Evolutionary conservation across 805 yeast species (phyloP).

Genomic region (Dipodascus geniculatus): DNA sequence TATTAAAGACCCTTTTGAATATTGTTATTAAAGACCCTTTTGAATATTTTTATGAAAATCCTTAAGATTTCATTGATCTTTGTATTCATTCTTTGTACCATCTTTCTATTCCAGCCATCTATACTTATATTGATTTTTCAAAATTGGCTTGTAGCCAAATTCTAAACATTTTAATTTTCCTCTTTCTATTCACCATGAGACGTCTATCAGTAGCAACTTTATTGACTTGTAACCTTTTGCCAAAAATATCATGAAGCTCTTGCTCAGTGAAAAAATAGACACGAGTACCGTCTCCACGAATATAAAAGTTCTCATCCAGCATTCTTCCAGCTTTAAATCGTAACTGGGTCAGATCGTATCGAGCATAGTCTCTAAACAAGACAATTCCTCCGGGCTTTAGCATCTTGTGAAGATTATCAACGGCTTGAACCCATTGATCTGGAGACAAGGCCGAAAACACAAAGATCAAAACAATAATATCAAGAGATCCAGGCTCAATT

Average conservation of each 20-base stretch:
- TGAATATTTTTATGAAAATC: too few species aligned
- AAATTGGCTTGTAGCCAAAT: conserved; percentile 74
- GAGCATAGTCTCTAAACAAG: conserved; percentile 85
- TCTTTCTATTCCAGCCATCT: too few species aligned
- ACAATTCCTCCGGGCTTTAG: conserved; percentile 91
- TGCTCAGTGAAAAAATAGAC: conserved; percentile 96
- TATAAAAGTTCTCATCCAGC: conserved; percentile 85
- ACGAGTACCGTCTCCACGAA: conserved; percentile 95
- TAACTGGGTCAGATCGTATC: conserved; percentile 92
- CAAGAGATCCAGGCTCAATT: conserved; percentile 69
- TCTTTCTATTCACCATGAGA: conserved; percentile 80
- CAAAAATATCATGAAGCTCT: conserved; percentile 67
- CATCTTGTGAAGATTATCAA: conserved; percentile 53
- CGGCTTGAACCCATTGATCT: conserved; percentile 77
- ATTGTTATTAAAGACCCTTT: too few species aligned
- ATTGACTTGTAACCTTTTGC: conserved; percentile 48
- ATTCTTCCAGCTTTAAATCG: conserved; percentile 81
- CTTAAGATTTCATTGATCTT: too few species aligned
- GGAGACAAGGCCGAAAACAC: conserved; percentile 91
- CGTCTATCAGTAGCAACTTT: conserved; percentile 86
- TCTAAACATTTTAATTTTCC: conserved; percentile 88
- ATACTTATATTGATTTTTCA: too few species aligned
- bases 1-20: too few species aligned
- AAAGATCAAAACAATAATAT: conserved; percentile 88
- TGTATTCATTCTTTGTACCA: too few species aligned